These are phyloP conservation scores for Colletotrichum eleusines DNA, from an alignment of 2,329 filamentous ascomycete genomes.

Conservation along the genomic window DNA sequence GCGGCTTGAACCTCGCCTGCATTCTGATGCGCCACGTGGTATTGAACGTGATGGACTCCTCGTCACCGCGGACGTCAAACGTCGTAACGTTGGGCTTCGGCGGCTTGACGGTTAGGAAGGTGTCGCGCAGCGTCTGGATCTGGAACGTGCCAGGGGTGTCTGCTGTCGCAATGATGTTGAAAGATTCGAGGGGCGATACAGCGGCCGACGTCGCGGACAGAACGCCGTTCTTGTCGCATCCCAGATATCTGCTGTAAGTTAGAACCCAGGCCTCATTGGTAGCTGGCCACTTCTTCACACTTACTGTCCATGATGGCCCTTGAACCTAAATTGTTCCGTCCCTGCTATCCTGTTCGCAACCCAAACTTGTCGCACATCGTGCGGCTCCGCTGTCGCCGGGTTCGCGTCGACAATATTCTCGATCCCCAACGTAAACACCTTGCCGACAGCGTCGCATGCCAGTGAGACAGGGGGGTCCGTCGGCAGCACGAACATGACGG, in stretches of 20 bases:
- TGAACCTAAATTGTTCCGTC: conserved; percentile 85
- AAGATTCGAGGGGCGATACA: conserved; percentile 86
- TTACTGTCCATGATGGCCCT: conserved; percentile 88
- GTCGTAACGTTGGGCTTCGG: conserved; percentile 60
- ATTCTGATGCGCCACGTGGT: conserved; percentile 87
- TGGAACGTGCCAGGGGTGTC: conserved; percentile 79
- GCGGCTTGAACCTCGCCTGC: conserved; percentile 95
- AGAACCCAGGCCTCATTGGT: background rate
- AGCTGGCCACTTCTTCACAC: conserved; percentile 43
- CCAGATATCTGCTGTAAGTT: conserved; percentile 73
- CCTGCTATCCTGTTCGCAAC: conserved; percentile 86
- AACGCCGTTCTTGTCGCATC: conserved; percentile 85
- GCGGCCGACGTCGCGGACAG: conserved; percentile 84
- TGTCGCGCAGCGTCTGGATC: conserved; percentile 78
- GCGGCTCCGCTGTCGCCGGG: conserved; percentile 87
- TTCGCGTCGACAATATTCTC: conserved; percentile 92
- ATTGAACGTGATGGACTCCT: conserved; percentile 72
- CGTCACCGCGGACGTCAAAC: conserved; percentile 82
- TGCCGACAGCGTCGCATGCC: conserved; percentile 87
- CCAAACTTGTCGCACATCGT: conserved; percentile 97
- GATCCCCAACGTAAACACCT: conserved; percentile 83
- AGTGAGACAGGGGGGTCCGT: conserved; percentile 80
- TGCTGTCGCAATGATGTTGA: conserved; percentile 72
- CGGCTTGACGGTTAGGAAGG: conserved; percentile 74
- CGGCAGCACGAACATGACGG: conserved; percentile 84